Percentiles rank a stretch among this genome's conserved stretches.
phyloP scores from a whole-genome alignment of 2,329 filamentous ascomycete genomes.

The Alternaria infectoria region DNA sequence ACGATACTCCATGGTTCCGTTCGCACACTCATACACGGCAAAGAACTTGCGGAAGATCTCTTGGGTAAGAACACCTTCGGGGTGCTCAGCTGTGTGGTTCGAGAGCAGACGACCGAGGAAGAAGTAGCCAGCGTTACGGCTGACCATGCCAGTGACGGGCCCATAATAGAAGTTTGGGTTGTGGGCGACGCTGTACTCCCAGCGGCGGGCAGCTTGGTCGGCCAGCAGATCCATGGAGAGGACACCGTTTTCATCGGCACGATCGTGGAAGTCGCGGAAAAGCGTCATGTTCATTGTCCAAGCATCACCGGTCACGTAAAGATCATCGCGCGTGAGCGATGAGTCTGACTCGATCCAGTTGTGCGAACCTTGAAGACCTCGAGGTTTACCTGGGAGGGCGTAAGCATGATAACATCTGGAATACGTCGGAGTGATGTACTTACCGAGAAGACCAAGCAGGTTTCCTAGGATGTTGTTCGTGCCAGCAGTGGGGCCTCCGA shows the following conservation, averaged over 20 bases:
- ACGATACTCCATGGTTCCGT: constrained; percentile 48
- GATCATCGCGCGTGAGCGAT: constrained; percentile 51
- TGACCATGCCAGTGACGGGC: constrained; percentile 58
- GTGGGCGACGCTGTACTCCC: constrained; percentile 55
- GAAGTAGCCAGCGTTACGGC: constrained; percentile 54
- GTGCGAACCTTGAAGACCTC: constrained; percentile 54
- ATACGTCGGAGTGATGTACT: constrained; percentile 30
- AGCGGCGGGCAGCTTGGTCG: constrained; percentile 48
- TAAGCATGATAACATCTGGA: constrained; percentile 15
- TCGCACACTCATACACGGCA: constrained; percentile 51
- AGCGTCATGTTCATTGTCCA: constrained; percentile 52
- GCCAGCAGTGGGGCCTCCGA: constrained; percentile 50
- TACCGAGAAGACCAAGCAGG: constrained; percentile 51
- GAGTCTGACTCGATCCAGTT: constrained; percentile 53
- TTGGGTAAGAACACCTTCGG: constrained; percentile 23
- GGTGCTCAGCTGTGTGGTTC: constrained; percentile 23
- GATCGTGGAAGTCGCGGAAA: constrained; percentile 54
- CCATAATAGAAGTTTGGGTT: constrained; percentile 64
- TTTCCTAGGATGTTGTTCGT: constrained; percentile 51
- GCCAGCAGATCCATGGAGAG: constrained; percentile 23
- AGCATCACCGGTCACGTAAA: constrained; percentile 51
- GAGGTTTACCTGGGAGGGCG: constrained; percentile 44
- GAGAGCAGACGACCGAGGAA: constrained; percentile 42
- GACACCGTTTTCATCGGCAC: constrained; percentile 19
- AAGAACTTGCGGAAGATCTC: constrained; percentile 56